These are phyloP conservation scores for Achlya hypogyna DNA, from an alignment of 352 stramenopile genomes.

Conservation along the genomic window DNA sequence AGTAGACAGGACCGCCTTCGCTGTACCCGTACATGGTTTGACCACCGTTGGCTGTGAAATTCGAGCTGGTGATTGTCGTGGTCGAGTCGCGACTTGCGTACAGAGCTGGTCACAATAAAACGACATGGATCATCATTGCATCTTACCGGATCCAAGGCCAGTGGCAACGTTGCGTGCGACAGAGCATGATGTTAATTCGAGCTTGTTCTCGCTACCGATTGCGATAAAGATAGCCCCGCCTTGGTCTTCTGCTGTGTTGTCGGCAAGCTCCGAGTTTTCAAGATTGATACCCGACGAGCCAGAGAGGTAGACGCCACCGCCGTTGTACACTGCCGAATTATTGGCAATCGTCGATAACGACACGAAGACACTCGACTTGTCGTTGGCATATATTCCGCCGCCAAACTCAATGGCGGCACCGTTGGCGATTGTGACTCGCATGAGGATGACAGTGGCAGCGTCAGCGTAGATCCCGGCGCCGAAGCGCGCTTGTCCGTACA, in stretches of 20 bases:
- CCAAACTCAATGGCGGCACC: slow-evolving; percentile 43
- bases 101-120: slow-evolving; percentile 36
- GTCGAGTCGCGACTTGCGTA: slow-evolving; percentile 22
- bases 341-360: slow-evolving; percentile 29
- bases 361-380: slow-evolving; percentile 23
- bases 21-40: slow-evolving; percentile 5
- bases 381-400: slow-evolving; percentile 19
- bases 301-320: slow-evolving; percentile 34
- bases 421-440: slow-evolving; percentile 30
- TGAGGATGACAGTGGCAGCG: slow-evolving; percentile 24
- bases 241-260: slow-evolving; percentile 52
- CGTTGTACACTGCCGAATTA: slow-evolving; percentile 38
- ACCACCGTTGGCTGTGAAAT: slow-evolving; percentile 29
- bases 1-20: slow-evolving; percentile 38
- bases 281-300: slow-evolving; percentile 23
- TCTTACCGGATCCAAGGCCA: slow-evolving; percentile 33
- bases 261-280: slow-evolving; percentile 23
- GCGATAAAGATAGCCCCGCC: slow-evolving; percentile 47
- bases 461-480: slow-evolving; percentile 41
- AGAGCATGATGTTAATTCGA: slow-evolving; percentile 40
- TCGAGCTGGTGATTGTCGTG: slow-evolving; percentile 24
- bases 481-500: slow-evolving; percentile 27
- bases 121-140: slow-evolving; percentile 28
- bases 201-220: slow-evolving; percentile 36
- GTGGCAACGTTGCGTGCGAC: slow-evolving; percentile 42